Percentiles rank a stretch among this genome's conserved stretches.
Evolutionary conservation across 805 yeast species (phyloP).

Genomic region (Candida berthetii): DNA sequence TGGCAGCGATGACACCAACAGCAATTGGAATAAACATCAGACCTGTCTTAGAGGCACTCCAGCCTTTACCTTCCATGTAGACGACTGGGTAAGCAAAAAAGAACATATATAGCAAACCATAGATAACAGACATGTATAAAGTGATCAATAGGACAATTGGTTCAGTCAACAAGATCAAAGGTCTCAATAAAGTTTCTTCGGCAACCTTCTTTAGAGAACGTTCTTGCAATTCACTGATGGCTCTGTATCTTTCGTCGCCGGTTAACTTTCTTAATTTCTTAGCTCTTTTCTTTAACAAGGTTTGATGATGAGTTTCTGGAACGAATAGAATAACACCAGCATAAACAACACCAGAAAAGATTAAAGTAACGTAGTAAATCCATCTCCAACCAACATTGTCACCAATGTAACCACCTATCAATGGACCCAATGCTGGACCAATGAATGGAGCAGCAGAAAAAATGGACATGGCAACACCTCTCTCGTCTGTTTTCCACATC

Average conservation of each 20-base stretch:
- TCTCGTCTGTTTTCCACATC: constrained; percentile 55
- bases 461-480: constrained; percentile 63
- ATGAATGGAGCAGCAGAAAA: constrained; percentile 70
- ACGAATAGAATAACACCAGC: constrained; percentile 26
- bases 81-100: constrained; percentile 60
- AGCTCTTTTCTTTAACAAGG: constrained; percentile 50
- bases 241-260: constrained; percentile 44
- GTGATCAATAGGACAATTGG: constrained; percentile 50
- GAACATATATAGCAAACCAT: constrained; percentile 58
- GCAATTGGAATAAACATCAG: constrained; percentile 55
- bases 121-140: constrained; percentile 51
- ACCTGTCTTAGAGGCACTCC: constrained; percentile 49
- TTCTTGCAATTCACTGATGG: constrained; percentile 40
- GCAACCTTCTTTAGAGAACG: constrained; percentile 33
- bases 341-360: constrained; percentile 45
- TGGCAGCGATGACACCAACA: constrained; percentile 41
- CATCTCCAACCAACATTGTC: constrained; percentile 66
- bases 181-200: constrained; percentile 45
- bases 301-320: constrained; percentile 62
- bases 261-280: constrained; percentile 42
- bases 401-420: constrained; percentile 57
- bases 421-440: constrained; percentile 63
- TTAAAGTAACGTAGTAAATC: constrained; percentile 58
- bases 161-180: constrained; percentile 42
- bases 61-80: constrained; percentile 48